Conservation (phyloP, 2,329 filamentous ascomycete genomes). For the Corynespora cassiicola region DNA sequence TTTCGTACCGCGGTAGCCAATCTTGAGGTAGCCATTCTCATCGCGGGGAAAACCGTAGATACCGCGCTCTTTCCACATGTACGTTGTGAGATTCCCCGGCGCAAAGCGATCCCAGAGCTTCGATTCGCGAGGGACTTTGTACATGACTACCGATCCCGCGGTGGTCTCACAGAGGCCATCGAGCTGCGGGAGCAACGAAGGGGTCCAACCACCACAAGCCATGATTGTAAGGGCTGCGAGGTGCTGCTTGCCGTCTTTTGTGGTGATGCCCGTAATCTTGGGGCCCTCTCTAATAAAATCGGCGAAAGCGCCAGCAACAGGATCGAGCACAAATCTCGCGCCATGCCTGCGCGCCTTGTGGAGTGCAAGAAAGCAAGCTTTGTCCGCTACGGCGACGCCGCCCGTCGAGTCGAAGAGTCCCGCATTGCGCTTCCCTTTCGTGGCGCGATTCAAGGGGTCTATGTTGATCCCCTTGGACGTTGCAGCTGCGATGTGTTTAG, state of each 20-base stretch:
- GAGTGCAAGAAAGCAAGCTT: constrained; percentile 54
- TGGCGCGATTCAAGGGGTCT: constrained; percentile 46
- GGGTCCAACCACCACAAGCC: constrained; percentile 55
- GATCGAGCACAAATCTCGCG: constrained; percentile 51
- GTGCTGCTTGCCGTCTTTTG: constrained; percentile 45
- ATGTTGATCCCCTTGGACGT: constrained; percentile 27
- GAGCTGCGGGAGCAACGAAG: constrained; percentile 48
- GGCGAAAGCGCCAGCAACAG: constrained; percentile 37
- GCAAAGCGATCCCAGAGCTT: constrained; percentile 49
- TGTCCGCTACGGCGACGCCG: constrained; percentile 55
- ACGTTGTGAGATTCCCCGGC: constrained; percentile 55
- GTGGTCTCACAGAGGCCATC: constrained; percentile 56
- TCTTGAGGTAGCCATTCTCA: constrained; percentile 54
- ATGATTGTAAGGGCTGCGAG: constrained; percentile 44
- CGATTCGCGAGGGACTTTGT: constrained; percentile 50
- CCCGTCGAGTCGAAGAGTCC: constrained; percentile 56
- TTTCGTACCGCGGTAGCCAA: constrained; percentile 60
- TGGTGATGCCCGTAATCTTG: constrained; percentile 47
- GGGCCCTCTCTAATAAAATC: constrained; percentile 21
- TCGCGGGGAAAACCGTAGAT: constrained; percentile 58
- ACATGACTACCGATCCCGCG: constrained; percentile 52
- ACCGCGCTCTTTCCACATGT: constrained; percentile 47
- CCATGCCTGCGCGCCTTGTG: constrained; percentile 51
- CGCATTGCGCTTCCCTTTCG: constrained; percentile 30
- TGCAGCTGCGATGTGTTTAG: constrained; percentile 32